Evolutionary conservation across 495 filamentous ascomycete species (phyloP), one percentile per base, ranked within the genome.

Genomic region (Haplographium delicatum): DNA sequence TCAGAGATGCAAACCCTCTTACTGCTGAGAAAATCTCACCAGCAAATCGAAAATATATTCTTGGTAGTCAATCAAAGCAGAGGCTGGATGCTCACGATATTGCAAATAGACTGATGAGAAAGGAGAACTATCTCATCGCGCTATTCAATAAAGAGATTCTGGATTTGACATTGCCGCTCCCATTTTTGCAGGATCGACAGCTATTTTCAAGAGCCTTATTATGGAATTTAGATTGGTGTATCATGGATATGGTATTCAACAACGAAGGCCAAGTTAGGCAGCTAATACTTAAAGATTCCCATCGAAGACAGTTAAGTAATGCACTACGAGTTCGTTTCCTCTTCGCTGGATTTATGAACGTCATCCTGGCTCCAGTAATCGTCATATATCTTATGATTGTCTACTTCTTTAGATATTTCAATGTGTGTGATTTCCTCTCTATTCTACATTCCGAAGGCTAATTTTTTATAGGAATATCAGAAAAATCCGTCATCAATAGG

Each of bases 41-140:
- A 5, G 56, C 62, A 5, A 75, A 74, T 33, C 79, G 86, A 38
- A 80, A 73, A 45, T 91, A 82, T 53, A n/a, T n/a, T n/a, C 68
- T 93, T 34, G 85, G 86, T 28, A 87, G 77, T 56, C 88, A 91
- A 58, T 95, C 93, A 16, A 96, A 96, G 65, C 88, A 97, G 69
- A 78, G 93, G 43, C 84, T 97, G 67, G 93, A 97, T 69, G 93
- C 93, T 3, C 88, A 95, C 56, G 91, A 96, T 63, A 96, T 98
- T 64, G 94, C 93, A 6, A 98, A 96, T 62, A 83, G 93, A 39
- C 67, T 98, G 41, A 97, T 98, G 93, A 84, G 93, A 56, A 84
- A 85, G 61, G 93, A 96, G 51, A 98, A 98, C 59, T 98, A 96
- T 57, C 70, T 96, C 54, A 96, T 98, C 61, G 93, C 94, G 8